Base-by-base conservation (phyloP, 768 basidiomycete genomes). In the Chalciporus pseudorubinellus region DNA sequence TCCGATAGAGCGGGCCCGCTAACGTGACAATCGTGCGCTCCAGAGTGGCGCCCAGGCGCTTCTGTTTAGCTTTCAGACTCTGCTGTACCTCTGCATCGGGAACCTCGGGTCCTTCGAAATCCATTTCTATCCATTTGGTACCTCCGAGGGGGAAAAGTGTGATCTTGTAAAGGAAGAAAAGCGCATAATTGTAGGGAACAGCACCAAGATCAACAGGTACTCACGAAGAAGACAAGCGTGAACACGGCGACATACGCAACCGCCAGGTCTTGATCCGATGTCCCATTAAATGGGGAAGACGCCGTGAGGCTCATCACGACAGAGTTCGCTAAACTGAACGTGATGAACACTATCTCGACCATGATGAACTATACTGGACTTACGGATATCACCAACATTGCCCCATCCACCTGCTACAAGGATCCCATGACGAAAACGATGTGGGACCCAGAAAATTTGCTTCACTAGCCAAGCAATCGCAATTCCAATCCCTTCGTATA, bases 381-480 rank as follows among this genome's bases (percentile, higher is more conserved):
- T 59, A 88, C 86, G 84, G 28, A 89, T 78, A 60, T 87, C 88
- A 9, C 83, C 85, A 39, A 77, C 77, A 58, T 89, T 89, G 9
- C 74, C 77, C 80, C 81, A 89, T 3, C 77, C 80, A 34, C 86
- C 87, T 0, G 87, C 85, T 3, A 80, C 79, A 0, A 89, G 59
- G 20, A 90, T 74, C 0, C 87, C 89, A 59, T 83, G 80, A 42
- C 87, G 73, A 61, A 90, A 89, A 22, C 85, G 77, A 60, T 87
- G 84, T 1, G 89, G 89, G 3, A 90, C 86, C 81, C 87, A 89
- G 59, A 85, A 89, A 44, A 85, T 58, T 54, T 79, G 77, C 44
- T 78, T 79, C 47, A 82, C 68, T n/a, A 78, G 42, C 72, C 75
- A 83, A 0, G 82, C 80, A 20, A 84, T 72, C 7, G 65, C 31